Evolutionary conservation across 2,329 filamentous ascomycete species (phyloP), one percentile per base, ranked within the genome.

Genomic region (Xylariaceae sp.): DNA sequence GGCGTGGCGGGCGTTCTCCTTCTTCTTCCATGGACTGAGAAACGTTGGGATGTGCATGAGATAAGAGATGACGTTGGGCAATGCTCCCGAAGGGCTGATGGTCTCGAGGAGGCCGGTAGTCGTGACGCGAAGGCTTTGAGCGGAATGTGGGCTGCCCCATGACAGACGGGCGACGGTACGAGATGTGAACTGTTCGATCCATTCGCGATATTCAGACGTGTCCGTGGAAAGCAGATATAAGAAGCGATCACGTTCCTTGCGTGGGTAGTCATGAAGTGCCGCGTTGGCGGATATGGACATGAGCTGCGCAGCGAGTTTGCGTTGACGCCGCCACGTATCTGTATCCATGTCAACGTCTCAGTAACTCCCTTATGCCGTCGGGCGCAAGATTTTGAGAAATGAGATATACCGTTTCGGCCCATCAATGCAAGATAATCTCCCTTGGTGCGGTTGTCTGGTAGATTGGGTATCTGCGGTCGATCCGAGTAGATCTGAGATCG

Each of bases 261-360:
- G 64, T 3, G 73, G 73, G 51, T 76, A 76, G 11, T 61, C 58
- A 56, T 75, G 70, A 5, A 75, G 62, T 1, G 62, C 64, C 1
- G 58, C 61, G n/a, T 66, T 65, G 11, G 67, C 60, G 17, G 66
- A 67, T 38, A 59, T 58, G 27, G 66, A 59, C 72, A 76, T 75
- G 14, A 76, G 60, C 51, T 72, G 67, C 45, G 71, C 68, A 51
- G 68, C 70, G 18, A 75, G 67, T 60, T 70, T 75, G 7, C 73
- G 67, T 56, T 76, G 74, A n/a, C 72, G 68, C 57, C 71, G 74
- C 74, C 74, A 77, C 3, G 67, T 74, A 5, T 74, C 73, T 74
- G 12, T 46, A 19, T 22, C 45, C 11, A 32, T 32, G 6, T 15
- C 39, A 17, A 56, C 45, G 31, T 44, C 12, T 33, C 32, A 39